Evolutionary conservation across 805 yeast species (phyloP).

Genomic region (Metschnikowia dekortorum): DNA sequence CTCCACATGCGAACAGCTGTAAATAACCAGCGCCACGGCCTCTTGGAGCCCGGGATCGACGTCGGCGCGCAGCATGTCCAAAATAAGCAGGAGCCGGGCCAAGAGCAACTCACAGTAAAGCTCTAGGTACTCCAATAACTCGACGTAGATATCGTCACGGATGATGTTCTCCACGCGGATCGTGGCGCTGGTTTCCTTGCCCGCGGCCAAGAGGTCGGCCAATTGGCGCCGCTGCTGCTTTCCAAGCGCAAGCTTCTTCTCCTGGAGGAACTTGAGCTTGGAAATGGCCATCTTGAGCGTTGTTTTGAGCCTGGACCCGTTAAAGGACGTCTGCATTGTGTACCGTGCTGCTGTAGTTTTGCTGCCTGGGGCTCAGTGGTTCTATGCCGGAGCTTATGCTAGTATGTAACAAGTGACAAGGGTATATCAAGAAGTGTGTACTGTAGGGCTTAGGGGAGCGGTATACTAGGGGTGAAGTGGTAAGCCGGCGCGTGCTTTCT

Average conservation of each 20-base stretch:
- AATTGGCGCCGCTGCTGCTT: constrained; percentile 67
- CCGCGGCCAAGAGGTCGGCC: constrained; percentile 65
- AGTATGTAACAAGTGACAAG: too few relatives aligned
- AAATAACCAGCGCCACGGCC: constrained; percentile 67
- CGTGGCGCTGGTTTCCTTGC: constrained; percentile 77
- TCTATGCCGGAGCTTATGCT: too few relatives aligned
- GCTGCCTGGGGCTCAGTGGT: too few relatives aligned
- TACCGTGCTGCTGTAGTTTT: background rate
- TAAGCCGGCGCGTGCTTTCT: too few relatives aligned
- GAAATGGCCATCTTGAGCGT: constrained; percentile 65
- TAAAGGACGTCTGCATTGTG: constrained; percentile 23
- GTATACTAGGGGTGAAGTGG: too few relatives aligned
- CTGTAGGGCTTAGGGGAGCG: too few relatives aligned
- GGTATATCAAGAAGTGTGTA: too few relatives aligned
- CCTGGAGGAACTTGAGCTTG: constrained; percentile 65
- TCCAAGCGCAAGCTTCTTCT: constrained; percentile 67
- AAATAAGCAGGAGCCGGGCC: constrained; percentile 66
- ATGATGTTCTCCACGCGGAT: constrained; percentile 82
- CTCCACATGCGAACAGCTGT: constrained; percentile 68
- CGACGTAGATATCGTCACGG: constrained; percentile 75
- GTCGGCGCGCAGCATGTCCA: constrained; percentile 34
- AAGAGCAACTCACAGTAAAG: constrained; percentile 75
- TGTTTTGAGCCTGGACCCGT: constrained; percentile 35
- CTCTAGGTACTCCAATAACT: constrained; percentile 73
- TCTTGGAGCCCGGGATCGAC: constrained; percentile 66